Percentiles rank a stretch among this genome's conserved stretches.
Conservation (phyloP, 2,329 filamentous ascomycete species). For the Colletotrichum salicis region DNA sequence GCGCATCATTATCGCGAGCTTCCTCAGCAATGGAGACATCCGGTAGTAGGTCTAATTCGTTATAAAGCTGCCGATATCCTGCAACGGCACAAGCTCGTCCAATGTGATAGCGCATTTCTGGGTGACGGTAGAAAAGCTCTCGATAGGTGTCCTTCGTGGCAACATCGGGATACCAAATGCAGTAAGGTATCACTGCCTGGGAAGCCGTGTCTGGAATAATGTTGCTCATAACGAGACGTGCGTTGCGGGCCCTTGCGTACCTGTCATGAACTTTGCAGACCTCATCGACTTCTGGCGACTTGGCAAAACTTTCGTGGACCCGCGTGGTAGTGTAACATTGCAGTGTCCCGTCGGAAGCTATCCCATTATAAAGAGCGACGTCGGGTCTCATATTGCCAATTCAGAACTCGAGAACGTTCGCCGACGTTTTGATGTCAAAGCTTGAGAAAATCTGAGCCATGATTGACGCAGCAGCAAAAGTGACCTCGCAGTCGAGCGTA, state of each 20-base stretch:
- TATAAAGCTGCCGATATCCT: conserved; percentile 47
- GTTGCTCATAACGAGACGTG: conserved; percentile 43
- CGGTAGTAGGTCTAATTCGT: conserved; percentile 48
- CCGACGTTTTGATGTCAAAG: not conserved
- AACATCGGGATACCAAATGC: conserved; percentile 53
- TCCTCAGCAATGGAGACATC: conserved; percentile 51
- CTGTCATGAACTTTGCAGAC: too few species aligned
- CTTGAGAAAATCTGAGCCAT: not conserved
- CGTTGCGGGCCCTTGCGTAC: conserved; percentile 5
- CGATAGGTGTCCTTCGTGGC: conserved; percentile 51
- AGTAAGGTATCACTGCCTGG: conserved; percentile 47
- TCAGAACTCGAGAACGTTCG: not conserved
- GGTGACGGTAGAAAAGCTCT: conserved; percentile 44
- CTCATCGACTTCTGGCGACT: not conserved
- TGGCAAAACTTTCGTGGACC: not conserved
- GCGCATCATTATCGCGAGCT: conserved; percentile 43
- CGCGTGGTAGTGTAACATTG: not conserved
- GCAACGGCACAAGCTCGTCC: conserved; percentile 51
- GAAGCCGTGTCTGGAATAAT: conserved; percentile 40
- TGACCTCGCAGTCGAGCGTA: too few species aligned
- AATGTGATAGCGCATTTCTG: conserved; percentile 48
- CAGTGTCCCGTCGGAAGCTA: not conserved
- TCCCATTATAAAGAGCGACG: not conserved
- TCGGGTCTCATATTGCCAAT: not conserved
- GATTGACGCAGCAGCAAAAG: not conserved